These are phyloP conservation scores for Hypoxylon subgilvum DNA, from an alignment of 495 filamentous ascomycete genomes.

Conservation along the genomic window DNA sequence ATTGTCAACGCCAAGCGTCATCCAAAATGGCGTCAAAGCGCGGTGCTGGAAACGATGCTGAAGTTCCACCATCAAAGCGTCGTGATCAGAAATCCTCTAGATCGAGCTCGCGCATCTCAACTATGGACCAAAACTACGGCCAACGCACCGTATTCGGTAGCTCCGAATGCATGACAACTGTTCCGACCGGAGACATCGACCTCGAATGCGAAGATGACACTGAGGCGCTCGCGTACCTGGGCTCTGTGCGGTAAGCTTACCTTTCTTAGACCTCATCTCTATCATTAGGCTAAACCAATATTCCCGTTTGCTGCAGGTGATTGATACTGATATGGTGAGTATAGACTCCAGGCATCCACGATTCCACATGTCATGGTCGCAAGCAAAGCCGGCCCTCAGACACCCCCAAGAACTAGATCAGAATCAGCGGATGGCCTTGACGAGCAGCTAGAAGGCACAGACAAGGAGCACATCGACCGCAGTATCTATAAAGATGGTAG, in stretches of 20 bases:
- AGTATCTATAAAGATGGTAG: constrained; percentile 50
- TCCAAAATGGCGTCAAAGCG: constrained; percentile 49
- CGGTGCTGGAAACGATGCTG: constrained; percentile 26
- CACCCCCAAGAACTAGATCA: constrained; percentile 44
- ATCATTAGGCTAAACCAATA: constrained; percentile 29
- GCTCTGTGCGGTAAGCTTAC: constrained; percentile 75
- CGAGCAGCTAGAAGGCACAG: constrained; percentile 34
- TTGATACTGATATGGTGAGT: constrained; percentile 52
- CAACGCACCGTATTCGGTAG: constrained; percentile 80
- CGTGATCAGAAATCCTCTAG: neutral
- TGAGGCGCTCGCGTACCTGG: constrained; percentile 76
- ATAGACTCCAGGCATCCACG: constrained; percentile 72
- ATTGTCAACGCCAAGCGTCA: too few relatives aligned
- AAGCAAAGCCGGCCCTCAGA: constrained; percentile 55
- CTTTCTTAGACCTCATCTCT: constrained; percentile 20
- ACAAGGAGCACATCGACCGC: constrained; percentile 43
- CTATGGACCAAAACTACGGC: constrained; percentile 70
- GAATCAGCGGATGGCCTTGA: constrained; percentile 16
- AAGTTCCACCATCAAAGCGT: constrained; percentile 20
- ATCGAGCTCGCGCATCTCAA: too few relatives aligned
- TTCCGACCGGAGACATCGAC: constrained; percentile 51
- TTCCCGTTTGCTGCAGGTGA: constrained; percentile 31
- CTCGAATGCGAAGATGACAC: constrained; percentile 62
- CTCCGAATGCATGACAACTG: constrained; percentile 58
- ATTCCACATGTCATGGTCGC: constrained; percentile 72